Evolutionary conservation across 164 flowering plant species (phyloP).

Genomic region (Magnolia sinica): DNA sequence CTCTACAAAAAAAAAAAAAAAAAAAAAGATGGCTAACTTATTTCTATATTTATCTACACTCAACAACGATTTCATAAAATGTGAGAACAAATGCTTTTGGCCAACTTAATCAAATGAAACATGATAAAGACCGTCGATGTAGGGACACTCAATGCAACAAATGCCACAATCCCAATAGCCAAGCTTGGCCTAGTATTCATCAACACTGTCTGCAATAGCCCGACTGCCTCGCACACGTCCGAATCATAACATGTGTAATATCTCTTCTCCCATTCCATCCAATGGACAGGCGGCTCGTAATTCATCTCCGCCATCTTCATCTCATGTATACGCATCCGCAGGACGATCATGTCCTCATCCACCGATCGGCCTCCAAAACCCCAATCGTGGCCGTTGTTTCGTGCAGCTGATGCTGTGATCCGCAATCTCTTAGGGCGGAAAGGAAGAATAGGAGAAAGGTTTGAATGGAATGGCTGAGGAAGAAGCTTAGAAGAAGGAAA

Average conservation of each 20-base stretch:
- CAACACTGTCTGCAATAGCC: conserved; percentile 40
- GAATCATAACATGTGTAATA: conserved; percentile 29
- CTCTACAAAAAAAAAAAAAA: no score
- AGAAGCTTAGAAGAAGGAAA: no score
- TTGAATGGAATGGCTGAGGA: no score
- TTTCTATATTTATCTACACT: no score
- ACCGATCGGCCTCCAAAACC: conserved; percentile 27
- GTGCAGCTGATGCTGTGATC: neutral
- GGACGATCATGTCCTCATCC: conserved; percentile 37
- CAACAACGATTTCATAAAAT: no score
- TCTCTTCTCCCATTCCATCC: conserved; percentile 67
- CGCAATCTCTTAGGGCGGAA: no score
- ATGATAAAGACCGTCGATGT: conserved; percentile 17
- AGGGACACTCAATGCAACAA: conserved; percentile 37
- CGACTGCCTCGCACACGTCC: conserved; percentile 35
- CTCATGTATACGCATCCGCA: conserved; percentile 44
- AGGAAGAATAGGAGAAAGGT: no score
- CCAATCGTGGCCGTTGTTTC: conserved; percentile 3
- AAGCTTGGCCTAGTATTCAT: conserved; percentile 60
- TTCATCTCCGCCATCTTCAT: conserved; percentile 46
- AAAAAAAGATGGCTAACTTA: no score
- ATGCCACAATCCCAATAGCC: conserved; percentile 32
- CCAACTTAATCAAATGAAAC: conserved; percentile 24
- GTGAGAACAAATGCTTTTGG: neutral
- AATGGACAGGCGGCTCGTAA: conserved; percentile 41